Conservation (phyloP, 805 yeast species). For the Tetrapisispora phaffii region DNA sequence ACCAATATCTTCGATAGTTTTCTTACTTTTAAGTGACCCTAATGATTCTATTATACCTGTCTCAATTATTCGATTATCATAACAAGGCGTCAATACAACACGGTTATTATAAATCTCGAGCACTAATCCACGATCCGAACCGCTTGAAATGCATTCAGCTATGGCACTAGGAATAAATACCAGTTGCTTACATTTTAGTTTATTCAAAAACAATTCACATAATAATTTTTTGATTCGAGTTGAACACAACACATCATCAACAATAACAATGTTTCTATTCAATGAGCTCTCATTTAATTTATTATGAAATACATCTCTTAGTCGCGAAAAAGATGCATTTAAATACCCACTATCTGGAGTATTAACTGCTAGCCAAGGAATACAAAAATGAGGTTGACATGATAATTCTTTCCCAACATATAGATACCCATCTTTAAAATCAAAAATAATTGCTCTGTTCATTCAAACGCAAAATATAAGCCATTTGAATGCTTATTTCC, state of each 20-base stretch:
- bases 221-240: slow-evolving; percentile 16
- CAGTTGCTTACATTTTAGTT: slow-evolving; percentile 28
- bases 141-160: slow-evolving; percentile 30
- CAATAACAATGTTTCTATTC: background rate
- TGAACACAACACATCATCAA: slow-evolving; percentile 27
- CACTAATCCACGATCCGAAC: slow-evolving; percentile 29
- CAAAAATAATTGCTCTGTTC: background rate
- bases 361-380: background rate
- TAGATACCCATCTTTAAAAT: background rate
- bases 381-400: background rate
- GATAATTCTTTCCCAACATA: background rate
- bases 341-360: background rate
- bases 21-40: background rate
- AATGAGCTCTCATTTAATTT: background rate
- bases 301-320: background rate
- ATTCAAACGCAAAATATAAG: too few species aligned
- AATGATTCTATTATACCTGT: slow-evolving; percentile 7
- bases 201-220: slow-evolving; percentile 21
- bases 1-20: background rate
- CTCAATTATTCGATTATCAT: slow-evolving; percentile 27
- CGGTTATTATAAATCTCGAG: slow-evolving; percentile 35
- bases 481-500: too few species aligned
- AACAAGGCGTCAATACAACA: slow-evolving; percentile 29
- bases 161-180: slow-evolving; percentile 29
- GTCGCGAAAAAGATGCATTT: background rate